Base-by-base conservation (phyloP, 768 basidiomycete genomes). In the Hirschioporus abietinus region DNA sequence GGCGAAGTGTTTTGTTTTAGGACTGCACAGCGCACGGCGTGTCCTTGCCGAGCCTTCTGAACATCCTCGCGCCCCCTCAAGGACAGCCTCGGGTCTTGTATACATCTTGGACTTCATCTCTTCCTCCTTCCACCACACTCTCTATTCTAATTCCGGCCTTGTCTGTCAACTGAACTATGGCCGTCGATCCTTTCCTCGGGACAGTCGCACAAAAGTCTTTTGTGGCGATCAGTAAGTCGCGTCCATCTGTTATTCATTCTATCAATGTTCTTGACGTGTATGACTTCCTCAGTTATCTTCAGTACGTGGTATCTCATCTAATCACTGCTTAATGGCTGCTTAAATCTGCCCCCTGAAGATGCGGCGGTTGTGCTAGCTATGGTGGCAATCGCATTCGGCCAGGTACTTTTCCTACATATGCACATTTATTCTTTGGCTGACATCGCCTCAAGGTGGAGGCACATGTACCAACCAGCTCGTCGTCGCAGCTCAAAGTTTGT, bases 201-300 rank as follows among this genome's bases (percentile, higher is more conserved):
- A 92, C 92, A 17, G 81, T 84, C 67, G 86, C 92, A 25, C 92
- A 93, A 72, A 80, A 81, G 68, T 84, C 83, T 52, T 93, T 93
- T 76, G 85, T 93, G 65, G 77, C 75, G 57, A 91, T 88, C 66
- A 87, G 91, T 92, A 75, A 72, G 88, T 76, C 15, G 27, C 1
- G 6, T 6, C 23, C 60, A 15, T 61, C 60, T 30, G 23, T 61
- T 15, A 61, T 24, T 61, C 59, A 34, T 61, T 34, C 20, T 18
- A 24, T 25, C 30, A 9, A 61, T 59, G 4, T 17, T 34, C 30
- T 18, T 66, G 12, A 30, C 34, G 27, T 25, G 3, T 7, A 26
- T 20, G 23, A 26, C 57, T 36, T 67, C 66, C 15, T 15, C 58
- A 71, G 71, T 71, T 62, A 63, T 70, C 26, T 63, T 69, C 62